Base-by-base conservation (phyloP, 192 early-diverging fungal species). In the Linnemannia hyalina region DNA sequence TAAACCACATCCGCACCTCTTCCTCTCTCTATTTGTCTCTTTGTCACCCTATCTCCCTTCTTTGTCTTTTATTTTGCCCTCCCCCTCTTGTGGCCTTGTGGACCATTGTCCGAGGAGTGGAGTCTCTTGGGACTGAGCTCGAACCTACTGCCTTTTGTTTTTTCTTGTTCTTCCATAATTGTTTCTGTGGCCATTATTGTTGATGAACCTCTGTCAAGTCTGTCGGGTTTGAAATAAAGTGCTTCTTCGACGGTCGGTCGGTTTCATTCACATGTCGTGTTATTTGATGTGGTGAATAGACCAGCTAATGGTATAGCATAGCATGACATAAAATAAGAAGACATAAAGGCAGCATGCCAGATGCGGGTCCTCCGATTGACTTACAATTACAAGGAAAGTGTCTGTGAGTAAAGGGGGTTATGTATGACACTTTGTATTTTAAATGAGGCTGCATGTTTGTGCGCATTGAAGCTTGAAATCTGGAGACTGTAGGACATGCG, bases 191-290 rank as follows among this genome's bases (percentile, higher is more conserved):
- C 38, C 74, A 32, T 55, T n/a, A 29, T 35, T 60, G 8, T 22
- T 36, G 32, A 75, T 38, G 16, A 23, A 44, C 63, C 11, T 42
- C 41, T 40, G 23, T 71, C 40, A 15, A 35, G 40, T n/a, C 40
- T 71, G 52, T 60, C 54, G 2, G 54, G 60, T 42, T 75, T 75
- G 15, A 57, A 75, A 75, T 75, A 75, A 11, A n/a, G 35, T 38
- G 36, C 13, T 35, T 55, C 13, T 65, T 65, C 11, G 29, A 36
- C 54, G 47, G 74, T 60, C 36, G 18, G 44, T 22, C 41, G 4
- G 49, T 74, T n/a, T 16, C 60, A 41, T 23, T 16, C 40, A 1
- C 11, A 46, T 52, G 26, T 26, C 11, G 11, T 32, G 60, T 32
- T 35, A 26, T 57, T 49, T 36, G 22, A 75, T 75, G 54, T 29